Evolutionary conservation across 208 protist genomes (phyloP), one percentile per base, ranked within the genome.

Genomic region (Leishmania amazonensis): DNA sequence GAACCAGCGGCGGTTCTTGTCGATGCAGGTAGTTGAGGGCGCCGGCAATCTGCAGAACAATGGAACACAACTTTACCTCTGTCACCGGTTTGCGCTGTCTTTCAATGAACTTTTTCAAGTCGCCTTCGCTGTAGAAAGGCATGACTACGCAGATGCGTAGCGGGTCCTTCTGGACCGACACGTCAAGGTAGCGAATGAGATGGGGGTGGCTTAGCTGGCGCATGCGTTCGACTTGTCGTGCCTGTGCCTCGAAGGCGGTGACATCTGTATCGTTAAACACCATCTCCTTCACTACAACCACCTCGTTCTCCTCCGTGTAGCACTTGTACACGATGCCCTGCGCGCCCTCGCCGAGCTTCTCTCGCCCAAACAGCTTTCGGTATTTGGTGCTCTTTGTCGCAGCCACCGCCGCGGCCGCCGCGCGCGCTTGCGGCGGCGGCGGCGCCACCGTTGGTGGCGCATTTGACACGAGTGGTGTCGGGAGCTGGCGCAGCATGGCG

Each of bases 321-420:
- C 93, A 96, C 87, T 96, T 94, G 83, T 91, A 96, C 54, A 97
- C 93, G 6, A 91, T 81, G 49, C 91, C 94, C 85, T 97, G 94
- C 6, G 88, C 94, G 1, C 94, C 94, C 77, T 96, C 85, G 4
- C 93, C 94, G 19, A 97, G 83, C 64, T 91, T 86, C 77, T 81
- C 70, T 57, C 73, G 74, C 35, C 80, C 81, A 38, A 74, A 85
- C 47, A 97, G 77, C 31, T 89, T 76, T 24, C 74, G 35, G 73
- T 96, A 97, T 76, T 92, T 94, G 4, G 83, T 89, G 62, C 65
- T 51, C 76, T 60, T 68, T 45, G 79, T 78, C 38, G 84, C 64
- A 0, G 53, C 62, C 21, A 74, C 72, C 6, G 76, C 64, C 0
- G 71, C 84, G 4, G 84, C 80, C 24, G 75, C 76, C 42, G 68